A percentile compares a stretch with the other conserved stretches of the same genome.
Conservation (phyloP, 352 stramenopile genomes). For the Pythium oligandrum region DNA sequence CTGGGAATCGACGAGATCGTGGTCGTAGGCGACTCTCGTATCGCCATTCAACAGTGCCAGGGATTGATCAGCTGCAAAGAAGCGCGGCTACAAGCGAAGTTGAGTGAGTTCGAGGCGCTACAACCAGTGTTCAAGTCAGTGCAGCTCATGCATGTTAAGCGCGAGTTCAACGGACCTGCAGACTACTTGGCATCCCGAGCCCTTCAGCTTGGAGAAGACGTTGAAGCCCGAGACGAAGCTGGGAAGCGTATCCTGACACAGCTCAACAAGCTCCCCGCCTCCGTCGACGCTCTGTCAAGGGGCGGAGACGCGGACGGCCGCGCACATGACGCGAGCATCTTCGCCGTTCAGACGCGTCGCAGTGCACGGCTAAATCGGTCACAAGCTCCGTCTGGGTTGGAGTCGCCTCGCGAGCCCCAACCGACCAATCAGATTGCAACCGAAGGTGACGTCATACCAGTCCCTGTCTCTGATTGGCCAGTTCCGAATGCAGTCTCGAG, state of each 20-base stretch:
- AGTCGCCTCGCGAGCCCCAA: too few relatives aligned
- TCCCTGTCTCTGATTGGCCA: too few relatives aligned
- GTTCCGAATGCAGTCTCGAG: too few relatives aligned
- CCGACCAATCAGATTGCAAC: too few relatives aligned
- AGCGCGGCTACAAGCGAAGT: not conserved
- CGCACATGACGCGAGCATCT: not conserved
- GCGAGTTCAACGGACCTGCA: conserved; percentile 5
- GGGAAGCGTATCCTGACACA: not conserved
- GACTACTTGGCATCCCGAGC: conserved; percentile 4
- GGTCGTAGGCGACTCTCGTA: not conserved
- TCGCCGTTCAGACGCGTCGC: too few relatives aligned
- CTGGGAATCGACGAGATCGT: not conserved
- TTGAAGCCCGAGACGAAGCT: not conserved
- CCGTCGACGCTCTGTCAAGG: not conserved
- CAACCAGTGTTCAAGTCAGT: not conserved
- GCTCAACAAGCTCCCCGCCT: not conserved
- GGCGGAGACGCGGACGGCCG: too few relatives aligned
- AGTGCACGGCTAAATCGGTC: too few relatives aligned
- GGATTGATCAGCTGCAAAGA: not conserved
- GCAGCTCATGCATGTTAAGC: conserved; percentile 4
- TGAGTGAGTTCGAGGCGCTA: not conserved
- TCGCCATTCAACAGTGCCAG: not conserved
- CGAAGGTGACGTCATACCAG: too few relatives aligned
- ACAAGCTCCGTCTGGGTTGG: too few relatives aligned
- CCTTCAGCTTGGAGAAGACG: not conserved